Conservation (phyloP, 106 monocot genomes). For the Gastrodia elata region DNA sequence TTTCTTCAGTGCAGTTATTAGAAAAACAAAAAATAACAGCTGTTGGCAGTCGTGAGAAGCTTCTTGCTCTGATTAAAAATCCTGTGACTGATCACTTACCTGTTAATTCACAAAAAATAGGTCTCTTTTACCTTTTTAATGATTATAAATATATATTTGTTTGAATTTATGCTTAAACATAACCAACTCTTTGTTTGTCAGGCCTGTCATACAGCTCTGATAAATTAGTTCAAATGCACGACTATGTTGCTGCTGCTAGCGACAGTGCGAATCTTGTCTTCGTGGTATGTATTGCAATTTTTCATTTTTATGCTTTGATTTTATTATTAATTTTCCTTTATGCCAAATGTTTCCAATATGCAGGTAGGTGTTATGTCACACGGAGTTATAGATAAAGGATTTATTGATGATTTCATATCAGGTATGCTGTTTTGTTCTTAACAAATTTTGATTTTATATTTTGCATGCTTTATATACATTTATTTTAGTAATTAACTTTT, state of each 20-base stretch:
- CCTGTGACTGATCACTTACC: constrained; percentile 81
- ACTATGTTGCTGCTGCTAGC: constrained; percentile 61
- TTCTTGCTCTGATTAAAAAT: constrained; percentile 90
- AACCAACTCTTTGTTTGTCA: constrained; percentile 15
- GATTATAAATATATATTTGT: neutral
- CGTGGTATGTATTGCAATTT: constrained; percentile 45
- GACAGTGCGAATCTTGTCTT: constrained; percentile 73
- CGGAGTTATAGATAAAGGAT: constrained; percentile 70
- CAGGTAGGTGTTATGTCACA: constrained; percentile 97
- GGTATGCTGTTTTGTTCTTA: constrained; percentile 29
- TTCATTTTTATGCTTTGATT: neutral
- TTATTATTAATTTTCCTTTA: neutral
- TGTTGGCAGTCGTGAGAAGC: constrained; percentile 79
- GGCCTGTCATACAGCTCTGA: constrained; percentile 84
- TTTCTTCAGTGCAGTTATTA: constrained; percentile 52
- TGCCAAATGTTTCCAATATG: neutral
- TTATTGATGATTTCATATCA: constrained; percentile 76
- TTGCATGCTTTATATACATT: neutral
- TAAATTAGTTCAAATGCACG: constrained; percentile 54
- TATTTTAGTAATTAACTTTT: neutral
- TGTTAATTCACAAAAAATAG: constrained; percentile 71
- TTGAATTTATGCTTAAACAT: neutral
- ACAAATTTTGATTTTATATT: neutral
- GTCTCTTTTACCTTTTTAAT: constrained; percentile 18
- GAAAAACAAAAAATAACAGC: constrained; percentile 77